phyloP scores from a whole-genome alignment of 805 yeast genomes.

The Grigorovia humatica region DNA sequence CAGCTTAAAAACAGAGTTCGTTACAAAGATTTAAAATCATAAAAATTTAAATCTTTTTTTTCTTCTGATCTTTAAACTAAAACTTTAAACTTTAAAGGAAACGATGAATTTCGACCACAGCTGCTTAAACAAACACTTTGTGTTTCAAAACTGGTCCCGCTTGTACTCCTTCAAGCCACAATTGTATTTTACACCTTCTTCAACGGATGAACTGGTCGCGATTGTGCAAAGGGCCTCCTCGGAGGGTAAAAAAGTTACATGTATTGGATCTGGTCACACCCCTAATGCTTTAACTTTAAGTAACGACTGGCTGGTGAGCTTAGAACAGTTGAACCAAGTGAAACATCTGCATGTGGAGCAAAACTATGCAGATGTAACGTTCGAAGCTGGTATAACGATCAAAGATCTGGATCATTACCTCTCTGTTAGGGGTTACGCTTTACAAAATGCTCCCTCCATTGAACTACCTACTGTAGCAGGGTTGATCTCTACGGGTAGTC shows the following conservation, averaged over 20 bases:
- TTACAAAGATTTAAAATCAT: too few relatives aligned
- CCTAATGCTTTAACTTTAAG: conserved; percentile 90
- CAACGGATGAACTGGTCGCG: conserved; percentile 54
- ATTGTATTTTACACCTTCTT: conserved; percentile 67
- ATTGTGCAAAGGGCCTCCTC: conserved; percentile 58
- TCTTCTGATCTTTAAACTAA: too few relatives aligned
- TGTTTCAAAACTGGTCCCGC: conserved; percentile 67
- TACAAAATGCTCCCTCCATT: conserved; percentile 89
- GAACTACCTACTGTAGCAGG: conserved; percentile 93
- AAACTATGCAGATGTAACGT: conserved; percentile 75
- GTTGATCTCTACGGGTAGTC: conserved; percentile 93
- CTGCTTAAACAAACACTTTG: conserved; percentile 21
- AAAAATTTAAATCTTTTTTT: too few relatives aligned
- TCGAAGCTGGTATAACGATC: conserved; percentile 86
- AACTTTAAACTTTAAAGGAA: not conserved
- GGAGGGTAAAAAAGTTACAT: conserved; percentile 55
- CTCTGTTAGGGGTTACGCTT: conserved; percentile 55
- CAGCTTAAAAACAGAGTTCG: too few relatives aligned
- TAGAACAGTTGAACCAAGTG: conserved; percentile 64
- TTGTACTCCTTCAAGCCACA: conserved; percentile 73
- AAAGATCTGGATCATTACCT: conserved; percentile 62
- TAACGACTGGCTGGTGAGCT: conserved; percentile 74
- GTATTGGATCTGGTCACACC: conserved; percentile 91
- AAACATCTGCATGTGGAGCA: too few relatives aligned
- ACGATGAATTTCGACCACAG: not conserved